Percentiles rank a stretch among this genome's conserved stretches.
Conservation (phyloP, 176 grass and related monocot genomes). For the Aechmea fasciata region DNA sequence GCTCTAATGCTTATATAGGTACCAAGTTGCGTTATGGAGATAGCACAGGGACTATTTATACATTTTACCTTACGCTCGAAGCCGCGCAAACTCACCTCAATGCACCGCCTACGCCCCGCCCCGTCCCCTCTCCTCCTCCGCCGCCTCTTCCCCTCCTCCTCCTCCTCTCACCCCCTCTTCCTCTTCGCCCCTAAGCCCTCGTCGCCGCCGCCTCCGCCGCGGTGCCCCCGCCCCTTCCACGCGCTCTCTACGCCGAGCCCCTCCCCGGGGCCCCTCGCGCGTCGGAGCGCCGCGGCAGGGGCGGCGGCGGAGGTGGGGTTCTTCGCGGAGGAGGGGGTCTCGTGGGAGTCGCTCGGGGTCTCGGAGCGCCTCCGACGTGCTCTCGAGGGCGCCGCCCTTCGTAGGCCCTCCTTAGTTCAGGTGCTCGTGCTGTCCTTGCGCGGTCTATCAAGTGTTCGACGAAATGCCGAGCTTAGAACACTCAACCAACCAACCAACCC, state of each 20-base stretch:
- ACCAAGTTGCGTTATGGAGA: no score
- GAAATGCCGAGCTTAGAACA: constrained; percentile 28
- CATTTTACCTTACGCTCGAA: no score
- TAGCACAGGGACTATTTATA: not conserved
- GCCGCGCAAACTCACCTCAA: not conserved
- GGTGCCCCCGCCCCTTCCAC: not conserved
- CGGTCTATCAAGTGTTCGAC: constrained; percentile 41
- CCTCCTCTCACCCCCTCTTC: constrained; percentile 14
- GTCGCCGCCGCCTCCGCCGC: not conserved
- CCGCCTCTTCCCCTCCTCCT: constrained; percentile 24
- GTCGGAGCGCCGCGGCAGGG: not conserved
- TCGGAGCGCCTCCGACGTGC: constrained; percentile 38
- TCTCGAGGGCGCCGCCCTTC: constrained; percentile 26
- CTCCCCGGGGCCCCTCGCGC: constrained; percentile 12
- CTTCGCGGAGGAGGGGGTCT: constrained; percentile 55
- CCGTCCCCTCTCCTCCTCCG: constrained; percentile 39
- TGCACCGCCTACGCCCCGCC: constrained; percentile 56
- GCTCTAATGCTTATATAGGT: no score
- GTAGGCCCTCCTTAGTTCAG: constrained; percentile 67
- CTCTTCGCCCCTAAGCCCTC: not conserved
- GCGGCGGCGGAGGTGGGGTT: constrained; percentile 24
- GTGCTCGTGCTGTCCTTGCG: not conserved
- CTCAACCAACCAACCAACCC: no score
- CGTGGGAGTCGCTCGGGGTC: constrained; percentile 64
- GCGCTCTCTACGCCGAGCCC: constrained; percentile 10